phyloP scores from a whole-genome alignment of 192 early-diverging fungal genomes.

The Rhizophagus sp. region DNA sequence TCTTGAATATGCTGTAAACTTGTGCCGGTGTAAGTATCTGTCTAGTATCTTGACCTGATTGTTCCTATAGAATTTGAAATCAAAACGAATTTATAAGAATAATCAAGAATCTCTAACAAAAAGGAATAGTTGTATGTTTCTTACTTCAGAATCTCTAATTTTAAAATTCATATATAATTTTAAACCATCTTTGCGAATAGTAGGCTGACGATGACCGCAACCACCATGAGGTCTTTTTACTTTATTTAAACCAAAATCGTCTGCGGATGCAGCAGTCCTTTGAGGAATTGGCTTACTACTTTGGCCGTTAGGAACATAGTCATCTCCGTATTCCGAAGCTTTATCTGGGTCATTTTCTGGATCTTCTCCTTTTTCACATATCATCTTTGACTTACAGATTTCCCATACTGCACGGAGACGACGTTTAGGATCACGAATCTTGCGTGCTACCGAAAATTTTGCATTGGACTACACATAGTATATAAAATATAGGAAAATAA shows the following conservation, averaged over 20 bases:
- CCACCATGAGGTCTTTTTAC: slow-evolving; percentile 75
- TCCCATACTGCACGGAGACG: slow-evolving; percentile 88
- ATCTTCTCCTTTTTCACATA: slow-evolving; percentile 78
- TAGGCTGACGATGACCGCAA: slow-evolving; percentile 84
- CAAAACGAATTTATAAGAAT: background rate
- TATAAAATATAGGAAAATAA: background rate
- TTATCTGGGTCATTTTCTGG: slow-evolving; percentile 54
- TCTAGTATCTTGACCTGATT: slow-evolving; percentile 55
- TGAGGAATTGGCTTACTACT: slow-evolving; percentile 2
- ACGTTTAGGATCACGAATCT: slow-evolving; percentile 65
- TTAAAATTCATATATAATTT: slow-evolving; percentile 62
- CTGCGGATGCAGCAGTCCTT: slow-evolving; percentile 31
- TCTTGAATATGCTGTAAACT: slow-evolving; percentile 81
- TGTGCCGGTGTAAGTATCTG: slow-evolving; percentile 70
- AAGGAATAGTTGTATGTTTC: background rate
- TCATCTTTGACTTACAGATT: slow-evolving; percentile 77
- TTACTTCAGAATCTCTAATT: slow-evolving; percentile 38
- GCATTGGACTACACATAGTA: slow-evolving; percentile 53
- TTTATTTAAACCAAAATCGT: slow-evolving; percentile 46
- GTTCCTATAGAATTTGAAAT: slow-evolving; percentile 40
- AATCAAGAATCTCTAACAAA: background rate
- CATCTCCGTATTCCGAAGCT: background rate
- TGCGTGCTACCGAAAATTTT: slow-evolving; percentile 65
- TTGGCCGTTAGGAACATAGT: background rate
- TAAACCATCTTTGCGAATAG: slow-evolving; percentile 77